A percentile compares a stretch with the other conserved stretches of the same genome.
Evolutionary conservation across 2,329 filamentous ascomycete species (phyloP).

Genomic region (Thielaviopsis euricoi): DNA sequence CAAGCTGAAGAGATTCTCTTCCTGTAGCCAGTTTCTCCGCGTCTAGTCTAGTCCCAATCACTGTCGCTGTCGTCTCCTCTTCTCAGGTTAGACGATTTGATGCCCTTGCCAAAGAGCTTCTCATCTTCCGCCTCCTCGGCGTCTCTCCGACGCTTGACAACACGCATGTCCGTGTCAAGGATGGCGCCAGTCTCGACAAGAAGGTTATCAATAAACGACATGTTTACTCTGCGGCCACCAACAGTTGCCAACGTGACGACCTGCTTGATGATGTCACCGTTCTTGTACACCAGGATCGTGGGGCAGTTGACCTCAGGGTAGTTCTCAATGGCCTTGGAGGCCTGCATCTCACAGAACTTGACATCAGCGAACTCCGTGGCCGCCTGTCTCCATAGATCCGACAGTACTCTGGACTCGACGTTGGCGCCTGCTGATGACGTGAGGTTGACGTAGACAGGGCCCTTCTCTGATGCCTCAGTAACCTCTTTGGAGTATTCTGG

Average conservation of each 20-base stretch:
- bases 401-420: constrained; percentile 66
- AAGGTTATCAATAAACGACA: constrained; percentile 64
- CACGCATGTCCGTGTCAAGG: constrained; percentile 58
- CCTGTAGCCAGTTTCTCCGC: neutral
- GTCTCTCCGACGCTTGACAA: constrained; percentile 44
- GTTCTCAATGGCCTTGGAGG: constrained; percentile 83
- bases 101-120: constrained; percentile 30
- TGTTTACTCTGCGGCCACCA: constrained; percentile 51
- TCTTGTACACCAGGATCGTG: constrained; percentile 81
- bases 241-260: constrained; percentile 76
- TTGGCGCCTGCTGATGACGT: constrained; percentile 66
- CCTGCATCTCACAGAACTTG: constrained; percentile 94
- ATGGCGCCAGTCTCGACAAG: constrained; percentile 72
- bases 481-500: constrained; percentile 84
- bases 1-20: constrained; percentile 3
- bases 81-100: constrained; percentile 33
- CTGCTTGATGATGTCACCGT: constrained; percentile 83
- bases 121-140: constrained; percentile 46
- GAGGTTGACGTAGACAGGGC: constrained; percentile 59
- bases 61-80: constrained; percentile 31
- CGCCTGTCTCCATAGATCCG: constrained; percentile 71
- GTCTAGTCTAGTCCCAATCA: constrained; percentile 39
- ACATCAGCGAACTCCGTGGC: constrained; percentile 79
- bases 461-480: constrained; percentile 68
- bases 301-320: constrained; percentile 93